Base-by-base conservation (phyloP, 441 rosid genomes). In the Aleurites moluccanus region DNA sequence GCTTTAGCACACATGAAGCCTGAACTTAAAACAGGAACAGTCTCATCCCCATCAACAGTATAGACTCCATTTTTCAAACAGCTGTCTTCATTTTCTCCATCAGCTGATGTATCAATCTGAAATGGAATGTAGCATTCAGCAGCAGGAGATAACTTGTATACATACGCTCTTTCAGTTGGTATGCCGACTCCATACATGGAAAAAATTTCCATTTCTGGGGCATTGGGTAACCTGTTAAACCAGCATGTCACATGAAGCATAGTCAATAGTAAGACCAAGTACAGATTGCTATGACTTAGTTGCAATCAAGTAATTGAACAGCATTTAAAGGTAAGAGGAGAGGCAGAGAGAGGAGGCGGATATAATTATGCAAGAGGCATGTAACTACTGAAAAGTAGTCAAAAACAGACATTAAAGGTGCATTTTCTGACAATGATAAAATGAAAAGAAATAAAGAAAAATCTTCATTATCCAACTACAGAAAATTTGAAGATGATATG, bases 1-100 rank as follows among this genome's bases (percentile, higher is more conserved):
- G 86, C 99, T 87, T 88, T 96, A n/a, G 98, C 98, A 68, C 92
- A 90, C 99, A 96, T 96, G 80, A 78, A 96, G 66, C 98, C 98
- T 1, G 98, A 74, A 80, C 99, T 96, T 75, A 96, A 74, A 56
- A 88, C 93, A 3, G 99, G 98, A 47, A 96, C 98, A 13, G 98
- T 94, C 79, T 91, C 98, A 76, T 96, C 99, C 18, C 99, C 98
- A 50, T 96, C 96, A n/a, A 86, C 93, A 21, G 83, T 79, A 81
- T 87, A 89, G 42, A 96, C 98, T 28, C 99, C 99, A 45, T 85
- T 98, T 72, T 88, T 85, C 74, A 93, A 82, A 82, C 98, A 89
- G 72, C 85, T 80, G 21, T 85, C 89, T 75, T 87, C 96, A 47
- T 85, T 85, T 73, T 76, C 89, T 38, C 81, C 97, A 0, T 88